Base-by-base conservation (phyloP, 2,329 filamentous ascomycete genomes). In the Orbilia oligospora region DNA sequence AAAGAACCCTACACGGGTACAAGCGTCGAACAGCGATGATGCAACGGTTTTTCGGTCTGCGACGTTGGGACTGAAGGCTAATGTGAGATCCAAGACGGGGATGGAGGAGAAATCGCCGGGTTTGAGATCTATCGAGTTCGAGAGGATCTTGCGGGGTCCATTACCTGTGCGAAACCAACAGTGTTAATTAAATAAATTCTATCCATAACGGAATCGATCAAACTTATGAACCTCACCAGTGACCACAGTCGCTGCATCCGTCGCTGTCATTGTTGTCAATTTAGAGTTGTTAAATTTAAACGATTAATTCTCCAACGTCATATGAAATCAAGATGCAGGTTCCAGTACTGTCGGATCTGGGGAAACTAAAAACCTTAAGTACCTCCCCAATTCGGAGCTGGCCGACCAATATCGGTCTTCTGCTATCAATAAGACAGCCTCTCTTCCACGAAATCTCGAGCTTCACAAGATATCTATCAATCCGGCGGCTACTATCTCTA, bases 1-100 rank as follows among this genome's bases (percentile, higher is more conserved):
- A 83, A 89, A 89, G 83, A 89, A 89, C 1, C 88, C 88, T 0
- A 84, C 88, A 44, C 85, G 87, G 14, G 86, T 85, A 1, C 87
- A 86, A 0, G 88, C 88, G 0, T 83, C 80, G 20, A 84, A 84
- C 16, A 89, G 85, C 3, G 84, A 82, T 0, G 81, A 80, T 0
- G 87, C 87, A 0, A 88, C 84, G 10, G 81, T 79, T 48, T 84
- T 82, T 0, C 86, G 85, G 2, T 85, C 83, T 0, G 82, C 80
- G 0, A 85, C 63, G 0, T 84, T 82, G 1, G 82, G 70, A 63
- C 85, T 84, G 68, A 87, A 85, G 71, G 85, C 84, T 12, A 82
- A 81, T 0, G 84, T 84, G 5, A 89, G 82, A 80, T 89, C 87
- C 65, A 90, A 87, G 49, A 89, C 81, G 1, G 88, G 88, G 12